Evolutionary conservation across 495 filamentous ascomycete genomes (phyloP), one percentile per base, ranked within the genome.

Genomic region (Penicillium subrubescens): DNA sequence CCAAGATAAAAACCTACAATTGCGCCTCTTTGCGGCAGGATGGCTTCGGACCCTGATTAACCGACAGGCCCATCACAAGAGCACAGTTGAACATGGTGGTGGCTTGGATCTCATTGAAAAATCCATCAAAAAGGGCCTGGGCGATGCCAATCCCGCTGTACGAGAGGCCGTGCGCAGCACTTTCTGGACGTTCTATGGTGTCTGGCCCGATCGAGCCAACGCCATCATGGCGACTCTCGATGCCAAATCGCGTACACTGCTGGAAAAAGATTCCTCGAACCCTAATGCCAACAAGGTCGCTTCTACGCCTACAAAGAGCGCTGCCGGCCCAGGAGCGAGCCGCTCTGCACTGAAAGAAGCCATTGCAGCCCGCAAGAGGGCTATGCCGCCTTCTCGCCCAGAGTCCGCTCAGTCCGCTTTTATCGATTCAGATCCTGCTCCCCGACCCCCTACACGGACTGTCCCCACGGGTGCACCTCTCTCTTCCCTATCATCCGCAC

Each of bases 1-100:
- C 57, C 89, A 94, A 71, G 95, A 98, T 73, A 99, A 97, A 79
- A 98, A 97, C 73, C 87, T 92, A 2, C 89, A 92, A 66, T 84
- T 93, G 29, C 87, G 95, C 55, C 85, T 85, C 2, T 97, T 87
- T 76, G 89, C 89, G 12, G 78, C 90, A 21, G 90, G 87, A 14
- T 99, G 95, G 95, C 77, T 98, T 14, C 91, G 87, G 74, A 92
- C 90, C 3, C 66, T 98, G 37, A 76, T 99, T 34, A 88, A 81
- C 59, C 90, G 91, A 62, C 91, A 97, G 72, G 77, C 87, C 4
- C 85, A 89, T 66, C 89, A 96, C 69, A 96, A 92, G 75, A 85
- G 78, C 56, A 86, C 92, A 11, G 81, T 97, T 54, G 94, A 97
- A 69, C 92, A 95, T 72, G 83, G 87, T 31, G 93, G 92, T 23